phyloP scores from a whole-genome alignment of 1,284 basidiomycete genomes.

The Cryptococcus sp. region DNA sequence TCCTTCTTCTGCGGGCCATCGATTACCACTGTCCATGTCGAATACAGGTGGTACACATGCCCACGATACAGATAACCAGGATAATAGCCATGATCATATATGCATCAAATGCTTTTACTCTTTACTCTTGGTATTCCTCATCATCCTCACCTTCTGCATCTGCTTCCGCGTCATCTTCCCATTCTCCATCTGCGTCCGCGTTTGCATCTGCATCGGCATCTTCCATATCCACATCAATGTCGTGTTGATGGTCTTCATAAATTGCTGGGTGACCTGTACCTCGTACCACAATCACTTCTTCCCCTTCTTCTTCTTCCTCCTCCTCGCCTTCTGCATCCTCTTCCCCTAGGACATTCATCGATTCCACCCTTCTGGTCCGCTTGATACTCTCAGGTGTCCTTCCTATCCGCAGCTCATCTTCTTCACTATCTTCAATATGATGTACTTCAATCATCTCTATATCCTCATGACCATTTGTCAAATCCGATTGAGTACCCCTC shows the following conservation, averaged over 20 bases:
- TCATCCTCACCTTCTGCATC: slow-evolving; percentile 11
- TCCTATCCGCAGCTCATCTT: neutral
- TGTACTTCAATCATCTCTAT: neutral
- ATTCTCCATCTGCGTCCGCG: slow-evolving; percentile 7
- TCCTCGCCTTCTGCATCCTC: slow-evolving; percentile 1
- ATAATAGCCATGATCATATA: neutral
- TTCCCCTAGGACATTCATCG: slow-evolving; percentile 5
- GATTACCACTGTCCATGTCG: too few species aligned
- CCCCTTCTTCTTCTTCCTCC: neutral
- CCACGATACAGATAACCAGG: too few species aligned
- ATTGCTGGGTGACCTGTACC: neutral
- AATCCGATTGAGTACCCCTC: neutral
- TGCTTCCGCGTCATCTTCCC: neutral
- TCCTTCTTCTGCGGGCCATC: too few species aligned
- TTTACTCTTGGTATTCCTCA: neutral
- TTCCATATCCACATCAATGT: neutral
- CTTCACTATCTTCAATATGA: neutral
- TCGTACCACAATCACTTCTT: neutral
- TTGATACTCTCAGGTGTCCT: neutral
- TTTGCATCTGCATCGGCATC: slow-evolving; percentile 5
- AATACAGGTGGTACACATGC: too few species aligned
- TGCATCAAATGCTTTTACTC: neutral
- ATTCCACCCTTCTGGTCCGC: slow-evolving; percentile 1
- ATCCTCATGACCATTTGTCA: neutral
- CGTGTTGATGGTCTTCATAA: neutral